Base-by-base conservation (phyloP, 306 rosid species). In the Ormosia semicastrata region DNA sequence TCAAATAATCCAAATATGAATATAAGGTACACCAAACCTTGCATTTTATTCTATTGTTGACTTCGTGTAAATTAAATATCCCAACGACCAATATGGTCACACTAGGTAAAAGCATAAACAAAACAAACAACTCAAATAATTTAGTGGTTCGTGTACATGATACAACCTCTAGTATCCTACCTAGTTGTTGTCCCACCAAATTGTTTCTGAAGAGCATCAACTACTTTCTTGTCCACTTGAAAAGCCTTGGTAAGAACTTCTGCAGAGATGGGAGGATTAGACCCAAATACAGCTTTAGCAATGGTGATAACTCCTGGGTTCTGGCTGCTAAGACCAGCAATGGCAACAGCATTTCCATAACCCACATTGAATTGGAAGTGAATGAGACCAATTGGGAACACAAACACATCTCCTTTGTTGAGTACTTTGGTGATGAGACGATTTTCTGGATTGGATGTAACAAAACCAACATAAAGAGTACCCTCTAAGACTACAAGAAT, bases 331-430 rank as follows among this genome's bases (percentile, higher is more conserved):
- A 72, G 63, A 13, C 71, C 83, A 24, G 75, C 15, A 44, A 83
- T 78, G 0, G 80, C 80, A 30, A 85, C 46, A 0, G 80, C 85
- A 33, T 86, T 81, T 1, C 8, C 56, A 18, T 79, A 9, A 6
- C 82, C 91, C 2, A 66, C 64, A 53, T 79, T 79, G 2, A 77
- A 44, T 37, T 82, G 86, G 33, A 86, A 86, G 63, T 86, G 86
- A 66, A 77, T 72, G 46, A 78, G 82, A 4, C 82, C 82, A 78
- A 67, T 53, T 41, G 82, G 82, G 24, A 76, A 78, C 13, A 66
- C 76, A 78, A 78, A 78, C 0, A 78, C 82, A 67, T 78, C 82
- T 39, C 82, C 82, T 13, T 77, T 78, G 53, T 78, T 40, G 5
- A 78, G 82, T 1, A 78, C 68, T 41, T 78, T 78, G 1, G 82